Base-by-base conservation (phyloP, 2,329 filamentous ascomycete genomes). In the Penicillium sp. region DNA sequence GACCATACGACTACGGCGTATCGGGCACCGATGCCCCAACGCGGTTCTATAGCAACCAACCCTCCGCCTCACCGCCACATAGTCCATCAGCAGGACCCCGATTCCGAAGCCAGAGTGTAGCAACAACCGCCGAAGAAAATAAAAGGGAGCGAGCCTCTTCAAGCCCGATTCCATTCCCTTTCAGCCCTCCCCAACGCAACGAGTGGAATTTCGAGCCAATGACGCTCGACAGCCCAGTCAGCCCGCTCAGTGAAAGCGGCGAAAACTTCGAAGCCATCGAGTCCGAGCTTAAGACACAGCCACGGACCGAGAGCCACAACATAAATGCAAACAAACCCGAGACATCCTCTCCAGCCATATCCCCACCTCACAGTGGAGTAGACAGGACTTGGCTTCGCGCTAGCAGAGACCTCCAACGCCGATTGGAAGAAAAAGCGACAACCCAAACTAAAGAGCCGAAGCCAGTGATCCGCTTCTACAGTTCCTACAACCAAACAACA, bases 391-490 rank as follows among this genome's bases (percentile, higher is more conserved):
- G 63, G 61, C 53, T 61, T 14, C 55, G 47, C 16, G 54, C 53
- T 19, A 59, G 47, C 37, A 35, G 57, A 5, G 49, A 64, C 19
- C 28, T 58, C 3, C 46, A 46, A 16, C 42, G 16, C 17, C n/a
- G 17, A 40, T 31, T 31, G 8, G 50, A 55, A 37, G 19, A 58
- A n/a, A n/a, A 43, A 16, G 22, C 41, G 9, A 36, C 35, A 28
- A 31, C 33, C 30, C 14, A 26, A n/a, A 22, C 35, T 26, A 45
- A 12, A 19, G 9, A n/a, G 10, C 19, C 28, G 12, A 48, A 25
- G 16, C 43, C 26, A 14, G 12, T 52, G 16, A 5, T 31, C 25
- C 63, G 63, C 8, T 66, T 66, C 54, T 66, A 66, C 56, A 65
- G 61, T 19, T 50, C 49, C n/a, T 55, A 35, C 19, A 47, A 40